phyloP scores from a whole-genome alignment of 805 yeast species.

The Starmerella floricola region DNA sequence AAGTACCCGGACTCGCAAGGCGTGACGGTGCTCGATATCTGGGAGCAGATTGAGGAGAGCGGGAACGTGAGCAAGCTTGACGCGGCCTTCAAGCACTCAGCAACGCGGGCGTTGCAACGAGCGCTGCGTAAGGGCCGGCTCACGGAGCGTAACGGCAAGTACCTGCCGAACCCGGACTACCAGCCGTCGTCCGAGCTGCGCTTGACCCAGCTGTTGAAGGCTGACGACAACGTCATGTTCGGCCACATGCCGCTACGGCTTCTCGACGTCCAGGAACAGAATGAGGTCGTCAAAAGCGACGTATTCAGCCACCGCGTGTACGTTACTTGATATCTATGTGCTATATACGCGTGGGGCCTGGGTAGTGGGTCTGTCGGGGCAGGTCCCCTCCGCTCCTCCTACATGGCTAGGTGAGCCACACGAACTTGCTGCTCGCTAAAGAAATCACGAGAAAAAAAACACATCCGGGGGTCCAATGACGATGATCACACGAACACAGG shows the following conservation, averaged over 20 bases:
- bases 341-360: too few relatives aligned
- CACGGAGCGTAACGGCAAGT: conserved; percentile 25
- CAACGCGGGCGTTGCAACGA: conserved; percentile 31
- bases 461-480: too few relatives aligned
- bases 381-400: too few relatives aligned
- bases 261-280: conserved; percentile 19
- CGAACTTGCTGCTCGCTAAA: too few relatives aligned
- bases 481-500: too few relatives aligned
- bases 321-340: conserved; percentile 2
- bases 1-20: conserved; percentile 24
- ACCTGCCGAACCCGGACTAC: conserved; percentile 26
- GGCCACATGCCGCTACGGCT: conserved; percentile 29
- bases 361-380: too few relatives aligned
- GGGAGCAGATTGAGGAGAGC: conserved; percentile 21
- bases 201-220: conserved; percentile 27
- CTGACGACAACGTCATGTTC: conserved; percentile 31
- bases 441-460: too few relatives aligned
- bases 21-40: conserved; percentile 17
- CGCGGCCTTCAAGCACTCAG: conserved; percentile 28
- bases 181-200: conserved; percentile 28
- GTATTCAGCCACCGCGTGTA: conserved; percentile 30
- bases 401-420: too few relatives aligned
- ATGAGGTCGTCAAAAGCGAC: conserved; percentile 28
- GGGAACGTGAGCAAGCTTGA: conserved; percentile 24
- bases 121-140: conserved; percentile 30